Base-by-base conservation (phyloP, 2,329 filamentous ascomycete genomes). In the Endocalyx cinctus region DNA sequence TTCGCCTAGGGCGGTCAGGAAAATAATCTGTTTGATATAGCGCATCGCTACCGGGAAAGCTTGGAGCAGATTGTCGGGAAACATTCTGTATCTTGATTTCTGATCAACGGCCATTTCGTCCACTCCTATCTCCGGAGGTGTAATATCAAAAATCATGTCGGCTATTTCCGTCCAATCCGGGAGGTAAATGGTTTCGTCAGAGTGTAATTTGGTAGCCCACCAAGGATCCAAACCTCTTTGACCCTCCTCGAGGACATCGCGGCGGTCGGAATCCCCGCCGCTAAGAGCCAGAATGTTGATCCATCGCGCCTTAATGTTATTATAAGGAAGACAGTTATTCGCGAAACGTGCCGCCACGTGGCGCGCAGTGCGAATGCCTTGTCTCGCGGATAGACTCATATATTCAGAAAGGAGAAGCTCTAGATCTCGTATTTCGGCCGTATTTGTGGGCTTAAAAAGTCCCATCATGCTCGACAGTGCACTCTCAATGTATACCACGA, bases 231-330 rank as follows among this genome's bases (percentile, higher is more conserved):
- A 70, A 1, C 92, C 92, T 57, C 87, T 89, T 41, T 79, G 81
- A 2, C 88, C 92, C 62, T 97, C 90, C 54, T 98, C 92, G 1
- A 86, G 63, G 4, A 97, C 80, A 53, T 97, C 90, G 39, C 81
- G 83, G 28, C 84, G 77, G 54, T 89, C 84, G 31, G 78, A 74
- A 3, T 65, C 59, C 4, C 72, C 71, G 10, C 80, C 80, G 12
- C 77, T 79, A 7, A 92, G 67, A 6, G 89, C 90, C 31, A 96
- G 70, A 12, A 97, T 75, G 55, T 96, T 79, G 29, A 96, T 84
- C 86, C 87, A 96, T 30, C 92, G 77, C 17, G 79, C 92, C 23
- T 82, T 69, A 8, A 87, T 71, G 50, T 95, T 87, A 14, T 72
- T 72, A 48, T 87, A 96, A 1, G 83, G 77, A 5, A 98, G 67